phyloP scores from a whole-genome alignment of 768 basidiomycete species.

The Suillus placidus region DNA sequence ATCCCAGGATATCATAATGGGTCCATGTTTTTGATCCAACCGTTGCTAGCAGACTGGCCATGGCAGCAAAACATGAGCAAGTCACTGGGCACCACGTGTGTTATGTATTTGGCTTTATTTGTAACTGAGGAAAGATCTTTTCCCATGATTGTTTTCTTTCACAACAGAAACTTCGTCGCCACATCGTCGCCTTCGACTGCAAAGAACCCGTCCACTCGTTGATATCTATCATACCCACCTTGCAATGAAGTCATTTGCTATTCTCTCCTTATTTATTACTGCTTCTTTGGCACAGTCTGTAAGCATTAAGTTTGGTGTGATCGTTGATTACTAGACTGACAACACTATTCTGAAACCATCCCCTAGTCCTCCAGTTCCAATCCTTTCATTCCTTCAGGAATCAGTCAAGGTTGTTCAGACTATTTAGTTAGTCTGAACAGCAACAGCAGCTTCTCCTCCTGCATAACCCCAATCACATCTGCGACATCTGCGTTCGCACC shows the following conservation, averaged over 20 bases:
- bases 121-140: not conserved
- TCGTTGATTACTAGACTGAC: not conserved
- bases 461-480: conserved; percentile 62
- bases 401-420: conserved; percentile 53
- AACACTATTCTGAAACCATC: not conserved
- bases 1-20: not conserved
- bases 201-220: conserved; percentile 44
- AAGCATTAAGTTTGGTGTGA: not conserved
- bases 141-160: conserved; percentile 1
- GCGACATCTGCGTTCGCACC: conserved; percentile 61
- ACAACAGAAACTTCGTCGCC: conserved; percentile 16
- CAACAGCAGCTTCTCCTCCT: conserved; percentile 57
- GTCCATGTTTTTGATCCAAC: not conserved
- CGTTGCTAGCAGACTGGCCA: not conserved
- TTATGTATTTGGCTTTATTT: conserved; percentile 8
- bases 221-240: conserved; percentile 26
- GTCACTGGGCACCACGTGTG: not conserved
- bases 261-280: conserved; percentile 54
- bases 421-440: conserved; percentile 69
- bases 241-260: conserved; percentile 54
- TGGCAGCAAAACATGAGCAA: not conserved
- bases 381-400: conserved; percentile 68
- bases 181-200: conserved; percentile 38
- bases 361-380: conserved; percentile 34
- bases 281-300: conserved; percentile 56